phyloP scores from a whole-genome alignment of 805 yeast genomes.

The Blastobotrys parvus region DNA sequence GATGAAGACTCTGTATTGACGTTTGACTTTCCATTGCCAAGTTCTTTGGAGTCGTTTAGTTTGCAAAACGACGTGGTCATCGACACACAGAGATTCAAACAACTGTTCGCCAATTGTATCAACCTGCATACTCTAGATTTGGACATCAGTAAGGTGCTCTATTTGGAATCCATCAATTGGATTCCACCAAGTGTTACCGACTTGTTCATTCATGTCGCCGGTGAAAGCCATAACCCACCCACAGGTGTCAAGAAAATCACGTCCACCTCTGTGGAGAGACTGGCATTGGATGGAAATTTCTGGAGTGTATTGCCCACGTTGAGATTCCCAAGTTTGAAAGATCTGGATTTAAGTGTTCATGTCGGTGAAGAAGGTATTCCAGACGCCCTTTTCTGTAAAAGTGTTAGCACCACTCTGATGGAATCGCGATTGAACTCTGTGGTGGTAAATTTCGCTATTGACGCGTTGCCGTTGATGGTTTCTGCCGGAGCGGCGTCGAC shows the following conservation, averaged over 20 bases:
- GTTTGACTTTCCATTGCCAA: not conserved
- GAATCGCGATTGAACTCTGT: not conserved
- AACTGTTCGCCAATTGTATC: not conserved
- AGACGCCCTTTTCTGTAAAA: not conserved
- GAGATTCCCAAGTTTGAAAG: not conserved
- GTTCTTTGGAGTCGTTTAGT: conserved; percentile 1
- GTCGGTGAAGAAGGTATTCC: conserved; percentile 1
- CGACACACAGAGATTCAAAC: not conserved
- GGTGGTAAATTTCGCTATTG: conserved; percentile 1
- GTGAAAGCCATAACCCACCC: not conserved
- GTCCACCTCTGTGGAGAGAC: not conserved
- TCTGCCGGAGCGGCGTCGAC: not conserved
- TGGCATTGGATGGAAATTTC: conserved; percentile 1
- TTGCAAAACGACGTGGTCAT: not conserved
- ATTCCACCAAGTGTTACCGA: not conserved
- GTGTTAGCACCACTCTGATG: not conserved
- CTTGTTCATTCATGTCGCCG: not conserved
- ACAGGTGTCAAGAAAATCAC: not conserved
- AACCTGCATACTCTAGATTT: not conserved
- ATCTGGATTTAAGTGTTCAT: not conserved
- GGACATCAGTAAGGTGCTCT: conserved; percentile 1
- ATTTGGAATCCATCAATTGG: not conserved
- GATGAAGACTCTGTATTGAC: not conserved
- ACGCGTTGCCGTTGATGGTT: not conserved
- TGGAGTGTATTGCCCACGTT: conserved; percentile 1